A percentile compares a stretch with the other conserved stretches of the same genome.
These are phyloP conservation scores for Abrus pulchellus DNA, from an alignment of 306 rosid species.

Conservation along the genomic window DNA sequence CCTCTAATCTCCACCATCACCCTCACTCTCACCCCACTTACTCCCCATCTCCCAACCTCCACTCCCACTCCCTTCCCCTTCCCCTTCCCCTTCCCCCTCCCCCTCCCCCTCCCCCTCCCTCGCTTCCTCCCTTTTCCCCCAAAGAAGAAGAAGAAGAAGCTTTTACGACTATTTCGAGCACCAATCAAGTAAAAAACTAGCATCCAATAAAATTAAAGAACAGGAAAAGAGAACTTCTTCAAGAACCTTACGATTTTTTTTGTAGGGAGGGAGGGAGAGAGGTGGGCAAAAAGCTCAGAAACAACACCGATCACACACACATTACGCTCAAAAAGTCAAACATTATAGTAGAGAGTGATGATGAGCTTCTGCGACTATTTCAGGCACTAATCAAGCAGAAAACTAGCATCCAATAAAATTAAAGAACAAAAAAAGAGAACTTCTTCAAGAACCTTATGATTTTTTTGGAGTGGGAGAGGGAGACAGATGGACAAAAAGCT, in stretches of 20 bases:
- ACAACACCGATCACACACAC: slow-evolving; percentile 26
- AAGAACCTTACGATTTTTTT: slow-evolving; percentile 3
- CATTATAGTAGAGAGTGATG: not conserved
- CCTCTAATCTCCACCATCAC: no score
- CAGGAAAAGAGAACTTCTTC: slow-evolving; percentile 25
- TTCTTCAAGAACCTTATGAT: not conserved
- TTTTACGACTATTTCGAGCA: slow-evolving; percentile 30
- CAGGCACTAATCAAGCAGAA: slow-evolving; percentile 52
- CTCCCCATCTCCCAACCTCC: no score
- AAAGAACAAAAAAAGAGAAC: slow-evolving; percentile 34
- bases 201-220: slow-evolving; percentile 33
- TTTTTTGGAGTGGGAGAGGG: no score
- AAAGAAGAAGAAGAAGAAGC: no score
- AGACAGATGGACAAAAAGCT: not conserved
- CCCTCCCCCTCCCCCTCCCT: no score
- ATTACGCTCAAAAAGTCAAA: slow-evolving; percentile 38
- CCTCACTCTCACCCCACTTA: no score
- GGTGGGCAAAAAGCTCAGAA: slow-evolving; percentile 2
- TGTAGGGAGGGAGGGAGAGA: no score
- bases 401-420: slow-evolving; percentile 39
- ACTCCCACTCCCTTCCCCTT: no score
- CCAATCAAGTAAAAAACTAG: slow-evolving; percentile 53
- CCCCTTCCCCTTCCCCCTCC: no score
- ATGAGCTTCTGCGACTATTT: slow-evolving; percentile 34
- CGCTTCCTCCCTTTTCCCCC: no score